Evolutionary conservation across 148 eudicot genomes (phyloP).

Genomic region (Cornus florida): DNA sequence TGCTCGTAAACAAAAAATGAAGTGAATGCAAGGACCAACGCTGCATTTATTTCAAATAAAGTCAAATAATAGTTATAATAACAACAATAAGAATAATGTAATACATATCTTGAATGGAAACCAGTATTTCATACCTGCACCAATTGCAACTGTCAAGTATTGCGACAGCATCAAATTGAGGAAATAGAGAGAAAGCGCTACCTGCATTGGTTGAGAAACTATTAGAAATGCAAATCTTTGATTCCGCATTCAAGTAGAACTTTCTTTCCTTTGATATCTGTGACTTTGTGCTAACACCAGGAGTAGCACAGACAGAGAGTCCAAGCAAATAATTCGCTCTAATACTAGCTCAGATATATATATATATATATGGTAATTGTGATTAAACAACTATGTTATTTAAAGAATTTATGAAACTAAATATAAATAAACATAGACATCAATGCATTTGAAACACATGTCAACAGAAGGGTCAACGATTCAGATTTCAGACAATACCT

Average conservation of each 20-base stretch:
- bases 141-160: constrained; percentile 47
- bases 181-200: constrained; percentile 46
- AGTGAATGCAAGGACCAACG: constrained; percentile 60
- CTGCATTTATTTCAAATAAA: constrained; percentile 44
- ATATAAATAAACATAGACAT: no score
- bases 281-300: background rate
- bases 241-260: background rate
- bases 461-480: no score
- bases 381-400: background rate
- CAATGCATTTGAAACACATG: no score
- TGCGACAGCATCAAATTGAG: constrained; percentile 49
- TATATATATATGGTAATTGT: background rate
- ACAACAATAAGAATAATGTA: background rate
- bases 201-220: constrained; percentile 42
- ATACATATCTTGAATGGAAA: constrained; percentile 6
- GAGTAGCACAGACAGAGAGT: background rate
- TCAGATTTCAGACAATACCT: no score
- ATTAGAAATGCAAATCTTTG: background rate
- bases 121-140: constrained; percentile 51
- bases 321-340: background rate
- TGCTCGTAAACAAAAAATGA: constrained; percentile 81
- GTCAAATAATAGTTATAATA: background rate
- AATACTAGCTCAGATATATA: background rate
- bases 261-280: background rate
- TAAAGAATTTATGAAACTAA: background rate